Evolutionary conservation across 2,329 filamentous ascomycete genomes (phyloP), one percentile per base, ranked within the genome.

Genomic region (Apiospora hydei): DNA sequence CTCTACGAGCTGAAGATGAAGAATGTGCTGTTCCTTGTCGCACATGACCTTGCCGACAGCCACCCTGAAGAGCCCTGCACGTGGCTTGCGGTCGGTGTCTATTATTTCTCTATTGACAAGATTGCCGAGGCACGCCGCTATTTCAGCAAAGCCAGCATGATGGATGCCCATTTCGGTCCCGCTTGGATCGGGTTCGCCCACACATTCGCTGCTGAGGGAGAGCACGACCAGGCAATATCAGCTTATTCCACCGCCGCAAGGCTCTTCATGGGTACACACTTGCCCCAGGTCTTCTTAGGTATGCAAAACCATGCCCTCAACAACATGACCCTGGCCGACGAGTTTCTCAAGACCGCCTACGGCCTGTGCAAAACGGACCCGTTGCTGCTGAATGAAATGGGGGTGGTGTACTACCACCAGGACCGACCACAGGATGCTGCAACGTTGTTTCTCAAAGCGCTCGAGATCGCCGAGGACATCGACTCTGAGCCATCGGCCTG

Each of bases 111-210:
- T 21, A 98, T 95, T 70, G 90, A 91, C 76, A 95, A 95, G 78
- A 94, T 99, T 72, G 93, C 96, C 4, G 96, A 99, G 83, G 95
- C 97, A 13, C 91, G 96, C 14, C 91, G 96, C 51, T 99, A 96
- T 85, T 99, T 99, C 82, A 97, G 94, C 78, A 99, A 99, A 83
- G 94, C 97, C 5, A 97, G 94, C 75, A 93, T 98, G 86, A 96
- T 99, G 92, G 95, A 99, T 79, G 94, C 96, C 8, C 96, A 98
- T 83, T 99, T 98, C 78, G 96, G 96, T 0, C 94, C 96, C 0
- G 96, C 96, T 3, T 99, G 96, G 96, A 98, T 99, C 75, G 96
- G 97, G 1, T 99, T 99, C 80, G 96, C 96, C 0, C 97, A 99
- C 81, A 99, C 96, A 0, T 99, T 99, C 81, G 96, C 96, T 1